Evolutionary conservation across 306 rosid genomes (phyloP), one percentile per base, ranked within the genome.

Genomic region (Rubus idaeus): DNA sequence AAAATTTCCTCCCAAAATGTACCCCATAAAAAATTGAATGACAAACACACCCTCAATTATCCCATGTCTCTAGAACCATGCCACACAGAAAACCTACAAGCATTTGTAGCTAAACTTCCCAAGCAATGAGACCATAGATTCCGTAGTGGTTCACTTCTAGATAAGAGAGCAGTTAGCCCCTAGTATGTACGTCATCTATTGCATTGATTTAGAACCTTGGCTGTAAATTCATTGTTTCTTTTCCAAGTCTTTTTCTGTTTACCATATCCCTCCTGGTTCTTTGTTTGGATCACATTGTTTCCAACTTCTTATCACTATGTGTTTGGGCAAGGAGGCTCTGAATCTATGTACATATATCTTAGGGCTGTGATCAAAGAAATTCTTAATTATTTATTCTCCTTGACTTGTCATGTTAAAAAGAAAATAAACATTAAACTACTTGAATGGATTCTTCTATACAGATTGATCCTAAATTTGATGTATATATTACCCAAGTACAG

Each of bases 161-260:
- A 81, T 87, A 82, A 87, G 80, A 87, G 82, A 82, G 90, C 84
- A 76, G 91, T 88, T 90, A 79, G 70, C 71, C 77, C 71, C 77
- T 21, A 73, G 16, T 56, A 71, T 85, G 84, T 56, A 71, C 83
- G 84, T 86, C 75, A 71, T 74, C 58, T 69, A 68, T 73, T 70
- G 80, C 77, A 71, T 80, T 80, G 85, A 77, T 87, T 75, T 73
- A 57, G 64, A 83, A 83, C 80, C 73, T 40, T 81, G 81, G 72
- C 80, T 86, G 85, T 73, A 84, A 78, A 78, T 82, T 84, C 84
- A 68, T 84, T 86, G 87, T 87, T 82, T 84, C 79, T 80, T 83
- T 81, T 53, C 65, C 76, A 6, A 30, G 44, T 71, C 70, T n/a
- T 80, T 74, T 88, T 88, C 89, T 87, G 84, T 77, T 83, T 79